A percentile compares a stretch with the other conserved stretches of the same genome.
phyloP scores from a whole-genome alignment of 169 alveolate genomes.

The Sarcocystis neurona region DNA sequence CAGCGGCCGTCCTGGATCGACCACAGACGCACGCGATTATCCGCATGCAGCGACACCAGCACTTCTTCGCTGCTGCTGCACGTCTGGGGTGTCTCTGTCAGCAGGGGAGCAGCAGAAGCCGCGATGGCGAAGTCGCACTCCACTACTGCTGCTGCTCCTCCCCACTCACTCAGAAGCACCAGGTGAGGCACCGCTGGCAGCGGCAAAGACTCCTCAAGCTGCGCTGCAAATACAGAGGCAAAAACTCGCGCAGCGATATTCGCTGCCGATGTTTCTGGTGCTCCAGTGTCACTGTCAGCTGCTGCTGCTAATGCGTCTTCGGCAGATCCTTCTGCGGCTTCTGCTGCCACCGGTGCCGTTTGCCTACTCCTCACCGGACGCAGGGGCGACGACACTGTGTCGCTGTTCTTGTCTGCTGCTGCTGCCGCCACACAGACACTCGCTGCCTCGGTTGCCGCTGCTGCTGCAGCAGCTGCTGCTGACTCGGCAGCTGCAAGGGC shows the following conservation, averaged over 20 bases:
- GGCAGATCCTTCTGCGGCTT: neutral
- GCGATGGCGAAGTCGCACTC: constrained; percentile 34
- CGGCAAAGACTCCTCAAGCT: no score
- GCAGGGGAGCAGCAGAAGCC: constrained; percentile 28
- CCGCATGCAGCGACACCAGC: constrained; percentile 70
- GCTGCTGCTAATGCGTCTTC: neutral
- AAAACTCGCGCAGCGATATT: no score
- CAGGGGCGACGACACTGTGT: neutral
- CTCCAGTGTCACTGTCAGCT: neutral
- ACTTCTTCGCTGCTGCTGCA: constrained; percentile 57
- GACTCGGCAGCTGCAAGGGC: neutral
- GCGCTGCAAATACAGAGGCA: no score
- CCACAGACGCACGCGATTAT: constrained; percentile 67
- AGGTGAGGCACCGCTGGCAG: constrained; percentile 36
- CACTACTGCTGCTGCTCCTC: constrained; percentile 38
- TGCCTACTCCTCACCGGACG: neutral
- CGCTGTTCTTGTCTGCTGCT: neutral
- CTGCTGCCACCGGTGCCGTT: neutral
- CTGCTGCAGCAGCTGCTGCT: constrained; percentile 28
- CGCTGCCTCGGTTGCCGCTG: constrained; percentile 6
- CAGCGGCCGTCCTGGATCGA: constrained; percentile 73
- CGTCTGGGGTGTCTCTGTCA: neutral
- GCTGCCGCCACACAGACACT: neutral
- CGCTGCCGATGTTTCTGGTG: no score
- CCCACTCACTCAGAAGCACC: constrained; percentile 46